A percentile compares a stretch with the other conserved stretches of the same genome.
Evolutionary conservation across 352 stramenopile species (phyloP).

Genomic region (Globisporangium camurandrum): DNA sequence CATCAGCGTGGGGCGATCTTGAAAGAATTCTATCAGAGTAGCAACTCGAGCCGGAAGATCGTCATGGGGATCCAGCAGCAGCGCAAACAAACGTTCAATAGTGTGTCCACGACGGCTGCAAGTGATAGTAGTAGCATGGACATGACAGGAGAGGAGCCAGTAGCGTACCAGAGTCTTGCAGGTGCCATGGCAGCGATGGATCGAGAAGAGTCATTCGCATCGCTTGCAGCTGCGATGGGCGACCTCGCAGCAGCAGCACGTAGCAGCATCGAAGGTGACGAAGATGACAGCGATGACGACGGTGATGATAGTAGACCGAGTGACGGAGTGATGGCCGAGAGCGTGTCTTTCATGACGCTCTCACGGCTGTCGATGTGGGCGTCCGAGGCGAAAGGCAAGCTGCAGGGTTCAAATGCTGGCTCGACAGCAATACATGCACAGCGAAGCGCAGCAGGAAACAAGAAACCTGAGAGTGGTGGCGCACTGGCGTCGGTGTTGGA

Average conservation of each 20-base stretch:
- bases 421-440: background rate
- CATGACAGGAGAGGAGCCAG: background rate
- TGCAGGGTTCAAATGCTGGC: slow-evolving; percentile 12
- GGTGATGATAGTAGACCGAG: too few species aligned
- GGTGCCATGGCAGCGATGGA: slow-evolving; percentile 27
- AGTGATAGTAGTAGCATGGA: background rate
- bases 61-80: slow-evolving; percentile 39
- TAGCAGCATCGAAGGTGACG: slow-evolving; percentile 13
- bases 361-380: slow-evolving; percentile 51
- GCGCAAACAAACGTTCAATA: slow-evolving; percentile 30
- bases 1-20: slow-evolving; percentile 63
- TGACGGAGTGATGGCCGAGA: slow-evolving; percentile 36
- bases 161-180: slow-evolving; percentile 18
- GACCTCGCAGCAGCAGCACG: too few species aligned
- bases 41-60: slow-evolving; percentile 47
- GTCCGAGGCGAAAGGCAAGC: slow-evolving; percentile 42
- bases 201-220: slow-evolving; percentile 52
- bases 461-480: background rate
- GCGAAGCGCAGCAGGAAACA: background rate
- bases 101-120: too few species aligned
- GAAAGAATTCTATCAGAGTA: slow-evolving; percentile 53
- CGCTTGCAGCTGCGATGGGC: slow-evolving; percentile 45
- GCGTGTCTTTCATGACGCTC: slow-evolving; percentile 54
- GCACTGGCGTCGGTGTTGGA: background rate
- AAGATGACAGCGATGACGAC: slow-evolving; percentile 20